Conservation (phyloP, 2,329 filamentous ascomycete genomes). For the Botrytis porri region DNA sequence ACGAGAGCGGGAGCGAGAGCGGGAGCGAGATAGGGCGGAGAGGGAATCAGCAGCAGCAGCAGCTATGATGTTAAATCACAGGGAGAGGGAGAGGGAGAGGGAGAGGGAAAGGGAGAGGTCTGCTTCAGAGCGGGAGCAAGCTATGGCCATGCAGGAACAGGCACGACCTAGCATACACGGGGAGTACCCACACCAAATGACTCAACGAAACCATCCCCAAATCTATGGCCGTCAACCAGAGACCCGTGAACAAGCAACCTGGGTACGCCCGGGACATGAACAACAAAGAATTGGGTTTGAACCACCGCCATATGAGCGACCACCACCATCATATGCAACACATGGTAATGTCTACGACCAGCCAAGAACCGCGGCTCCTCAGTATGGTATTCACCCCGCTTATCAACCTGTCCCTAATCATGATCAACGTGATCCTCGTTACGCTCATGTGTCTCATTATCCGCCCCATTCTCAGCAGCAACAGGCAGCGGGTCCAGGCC, state of each 20-base stretch:
- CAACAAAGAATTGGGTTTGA: slow-evolving; percentile 23
- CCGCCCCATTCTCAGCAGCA: slow-evolving; percentile 39
- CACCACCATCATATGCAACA: slow-evolving; percentile 21
- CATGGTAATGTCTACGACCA: slow-evolving; percentile 33
- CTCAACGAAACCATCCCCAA: slow-evolving; percentile 29
- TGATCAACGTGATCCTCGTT: slow-evolving; percentile 33
- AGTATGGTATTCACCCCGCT: slow-evolving; percentile 30
- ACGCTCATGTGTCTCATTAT: slow-evolving; percentile 40
- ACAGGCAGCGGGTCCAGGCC: slow-evolving; percentile 31
- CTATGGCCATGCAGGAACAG: slow-evolving; percentile 35
- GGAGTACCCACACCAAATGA: slow-evolving; percentile 33
- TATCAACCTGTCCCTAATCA: slow-evolving; percentile 27
- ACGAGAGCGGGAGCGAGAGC: slow-evolving; percentile 30
- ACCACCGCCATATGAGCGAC: slow-evolving; percentile 22
- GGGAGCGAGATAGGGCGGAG: slow-evolving; percentile 35
- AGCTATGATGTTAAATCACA: background rate
- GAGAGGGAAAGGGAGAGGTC: slow-evolving; percentile 6
- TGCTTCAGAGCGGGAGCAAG: slow-evolving; percentile 39
- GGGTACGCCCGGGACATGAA: slow-evolving; percentile 35
- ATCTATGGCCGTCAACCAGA: slow-evolving; percentile 33
- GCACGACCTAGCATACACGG: slow-evolving; percentile 21
- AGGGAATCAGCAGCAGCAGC: slow-evolving; percentile 23
- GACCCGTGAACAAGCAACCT: slow-evolving; percentile 32
- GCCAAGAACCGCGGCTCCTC: slow-evolving; percentile 30
- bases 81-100: slow-evolving; percentile 10